Conservation (phyloP, 441 rosid species). For the Brassica hybrid region DNA sequence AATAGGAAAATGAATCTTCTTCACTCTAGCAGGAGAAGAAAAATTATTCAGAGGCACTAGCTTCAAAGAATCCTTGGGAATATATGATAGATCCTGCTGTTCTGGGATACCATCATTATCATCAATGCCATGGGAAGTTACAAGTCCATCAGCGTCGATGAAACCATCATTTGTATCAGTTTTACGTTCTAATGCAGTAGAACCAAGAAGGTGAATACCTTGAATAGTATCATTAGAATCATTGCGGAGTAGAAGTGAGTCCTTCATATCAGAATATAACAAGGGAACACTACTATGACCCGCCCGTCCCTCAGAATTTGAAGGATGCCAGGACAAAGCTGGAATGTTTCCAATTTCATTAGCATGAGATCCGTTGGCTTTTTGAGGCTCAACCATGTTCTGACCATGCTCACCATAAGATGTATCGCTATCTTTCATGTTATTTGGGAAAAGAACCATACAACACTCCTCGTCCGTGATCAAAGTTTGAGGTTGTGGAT, state of each 20-base stretch:
- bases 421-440: conserved; percentile 48
- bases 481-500: conserved; percentile 59
- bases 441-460: conserved; percentile 72
- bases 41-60: conserved; percentile 69
- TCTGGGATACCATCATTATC: conserved; percentile 21
- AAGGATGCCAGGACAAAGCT: conserved; percentile 52
- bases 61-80: conserved; percentile 60
- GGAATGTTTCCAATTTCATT: conserved; percentile 50
- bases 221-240: conserved; percentile 48
- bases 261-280: too few species aligned
- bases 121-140: not conserved
- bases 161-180: conserved; percentile 45
- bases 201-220: conserved; percentile 47
- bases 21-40: conserved; percentile 54
- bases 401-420: conserved; percentile 51
- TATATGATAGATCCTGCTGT: conserved; percentile 57
- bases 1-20: too few species aligned
- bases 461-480: conserved; percentile 92
- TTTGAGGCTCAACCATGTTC: conserved; percentile 48
- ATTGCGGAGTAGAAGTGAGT: too few species aligned
- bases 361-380: conserved; percentile 49
- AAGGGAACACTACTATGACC: too few species aligned
- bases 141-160: too few species aligned
- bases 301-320: too few species aligned
- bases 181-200: conserved; percentile 55